These are phyloP conservation scores for Penicillium sp. DNA, from an alignment of 2,329 filamentous ascomycete species.

Conservation along the genomic window DNA sequence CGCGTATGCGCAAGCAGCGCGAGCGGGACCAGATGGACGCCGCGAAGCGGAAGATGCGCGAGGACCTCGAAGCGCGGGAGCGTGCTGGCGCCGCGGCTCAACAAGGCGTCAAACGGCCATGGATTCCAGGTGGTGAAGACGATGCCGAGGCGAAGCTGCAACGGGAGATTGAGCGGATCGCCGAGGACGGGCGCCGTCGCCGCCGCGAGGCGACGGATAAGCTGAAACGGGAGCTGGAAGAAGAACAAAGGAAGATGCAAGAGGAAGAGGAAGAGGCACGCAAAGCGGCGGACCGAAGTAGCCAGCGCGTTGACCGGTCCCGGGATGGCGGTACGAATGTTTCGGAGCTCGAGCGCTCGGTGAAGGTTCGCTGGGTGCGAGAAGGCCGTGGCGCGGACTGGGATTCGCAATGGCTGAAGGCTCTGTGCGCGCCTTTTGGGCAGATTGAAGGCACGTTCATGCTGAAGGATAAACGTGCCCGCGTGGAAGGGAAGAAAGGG, in stretches of 20 bases:
- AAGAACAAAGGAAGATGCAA: slow-evolving; percentile 44
- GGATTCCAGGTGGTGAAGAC: slow-evolving; percentile 47
- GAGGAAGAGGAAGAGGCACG: slow-evolving; percentile 54
- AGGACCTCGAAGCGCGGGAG: slow-evolving; percentile 83
- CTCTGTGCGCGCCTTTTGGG: slow-evolving; percentile 62
- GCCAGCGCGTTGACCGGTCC: slow-evolving; percentile 41
- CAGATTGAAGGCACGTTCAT: slow-evolving; percentile 61
- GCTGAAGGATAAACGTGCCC: slow-evolving; percentile 63
- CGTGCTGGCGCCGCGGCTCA: slow-evolving; percentile 50
- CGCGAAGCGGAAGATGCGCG: slow-evolving; percentile 76
- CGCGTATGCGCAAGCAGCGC: slow-evolving; percentile 70
- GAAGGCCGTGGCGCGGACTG: slow-evolving; percentile 55
- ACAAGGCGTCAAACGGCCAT: slow-evolving; percentile 65
- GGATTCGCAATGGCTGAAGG: slow-evolving; percentile 54
- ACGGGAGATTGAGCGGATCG: slow-evolving; percentile 59
- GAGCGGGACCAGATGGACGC: slow-evolving; percentile 77
- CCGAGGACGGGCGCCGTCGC: slow-evolving; percentile 59
- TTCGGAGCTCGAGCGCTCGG: slow-evolving; percentile 61
- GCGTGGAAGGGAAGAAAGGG: slow-evolving; percentile 56
- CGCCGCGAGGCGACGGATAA: slow-evolving; percentile 56
- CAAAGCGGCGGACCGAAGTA: slow-evolving; percentile 43
- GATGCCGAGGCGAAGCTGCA: slow-evolving; percentile 58
- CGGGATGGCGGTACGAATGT: slow-evolving; percentile 51
- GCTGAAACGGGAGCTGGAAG: slow-evolving; percentile 53
- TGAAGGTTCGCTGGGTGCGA: slow-evolving; percentile 63